Evolutionary conservation across 352 stramenopile genomes (phyloP).

Genomic region (Globisporangium rhizosaccharum): DNA sequence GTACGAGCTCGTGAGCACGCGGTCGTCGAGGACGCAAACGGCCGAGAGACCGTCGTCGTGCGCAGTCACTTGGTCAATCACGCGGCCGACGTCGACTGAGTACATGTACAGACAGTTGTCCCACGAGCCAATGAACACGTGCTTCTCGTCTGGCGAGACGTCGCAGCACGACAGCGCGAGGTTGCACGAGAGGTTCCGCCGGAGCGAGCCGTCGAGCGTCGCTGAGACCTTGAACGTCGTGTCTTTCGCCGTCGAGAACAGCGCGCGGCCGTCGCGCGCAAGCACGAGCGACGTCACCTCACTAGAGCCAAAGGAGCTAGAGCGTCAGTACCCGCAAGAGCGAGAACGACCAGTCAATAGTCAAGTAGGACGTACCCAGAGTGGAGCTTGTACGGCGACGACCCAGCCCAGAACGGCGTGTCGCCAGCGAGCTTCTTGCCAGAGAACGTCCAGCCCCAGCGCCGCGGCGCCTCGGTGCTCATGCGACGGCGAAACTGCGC

Average conservation of each 20-base stretch:
- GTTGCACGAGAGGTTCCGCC: constrained; percentile 70
- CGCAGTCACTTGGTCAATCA: constrained; percentile 75
- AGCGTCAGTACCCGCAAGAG: not conserved
- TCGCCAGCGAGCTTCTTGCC: constrained; percentile 30
- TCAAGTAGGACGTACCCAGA: constrained; percentile 35
- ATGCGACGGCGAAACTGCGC: constrained; percentile 73
- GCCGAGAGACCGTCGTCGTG: constrained; percentile 76
- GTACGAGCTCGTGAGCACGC: constrained; percentile 65
- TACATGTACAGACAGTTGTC: constrained; percentile 88
- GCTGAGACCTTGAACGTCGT: constrained; percentile 76
- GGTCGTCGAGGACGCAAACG: constrained; percentile 73
- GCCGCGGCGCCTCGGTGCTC: constrained; percentile 50
- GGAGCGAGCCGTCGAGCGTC: constrained; percentile 54
- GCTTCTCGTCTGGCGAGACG: constrained; percentile 77
- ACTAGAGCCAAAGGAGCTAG: constrained; percentile 13
- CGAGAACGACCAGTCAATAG: not conserved
- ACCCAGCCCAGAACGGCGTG: constrained; percentile 53
- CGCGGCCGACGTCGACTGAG: constrained; percentile 72
- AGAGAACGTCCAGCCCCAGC: constrained; percentile 74
- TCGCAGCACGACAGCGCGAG: constrained; percentile 74
- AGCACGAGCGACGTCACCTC: constrained; percentile 69
- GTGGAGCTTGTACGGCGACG: constrained; percentile 61
- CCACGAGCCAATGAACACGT: constrained; percentile 77
- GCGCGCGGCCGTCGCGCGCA: constrained; percentile 47
- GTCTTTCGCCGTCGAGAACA: constrained; percentile 73